Evolutionary conservation across 768 basidiomycete species (phyloP).

Genomic region (Rubroboletus satanas): DNA sequence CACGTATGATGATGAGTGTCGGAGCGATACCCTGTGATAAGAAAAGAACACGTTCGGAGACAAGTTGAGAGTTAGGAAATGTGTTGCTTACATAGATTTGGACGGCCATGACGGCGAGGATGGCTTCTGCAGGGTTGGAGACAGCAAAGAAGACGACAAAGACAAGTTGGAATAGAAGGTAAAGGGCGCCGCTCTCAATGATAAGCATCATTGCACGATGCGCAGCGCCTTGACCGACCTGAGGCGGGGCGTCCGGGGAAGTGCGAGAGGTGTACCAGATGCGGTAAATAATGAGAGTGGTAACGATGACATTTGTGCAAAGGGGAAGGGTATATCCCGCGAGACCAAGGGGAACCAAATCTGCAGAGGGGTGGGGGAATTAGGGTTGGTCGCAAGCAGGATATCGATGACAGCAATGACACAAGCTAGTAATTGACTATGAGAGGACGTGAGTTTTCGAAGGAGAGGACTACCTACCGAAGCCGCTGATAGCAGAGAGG

Average conservation of each 20-base stretch:
- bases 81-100: constrained; percentile 38
- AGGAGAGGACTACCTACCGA: constrained; percentile 27
- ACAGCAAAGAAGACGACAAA: constrained; percentile 39
- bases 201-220: constrained; percentile 33
- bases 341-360: constrained; percentile 34
- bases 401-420: constrained; percentile 29
- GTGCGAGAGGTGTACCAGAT: constrained; percentile 32
- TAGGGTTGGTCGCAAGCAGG: constrained; percentile 27
- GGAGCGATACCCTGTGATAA: constrained; percentile 32
- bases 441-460: background rate
- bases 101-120: constrained; percentile 35
- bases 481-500: constrained; percentile 31
- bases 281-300: constrained; percentile 38
- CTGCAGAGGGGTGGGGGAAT: constrained; percentile 32
- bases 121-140: constrained; percentile 32
- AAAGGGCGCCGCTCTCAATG: constrained; percentile 39
- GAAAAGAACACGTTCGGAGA: background rate
- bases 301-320: constrained; percentile 40
- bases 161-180: constrained; percentile 38
- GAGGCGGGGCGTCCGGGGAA: constrained; percentile 5
- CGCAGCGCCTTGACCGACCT: constrained; percentile 13
- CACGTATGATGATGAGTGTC: constrained; percentile 36
- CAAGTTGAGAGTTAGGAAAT: background rate
- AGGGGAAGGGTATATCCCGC: constrained; percentile 39
- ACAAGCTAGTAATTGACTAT: constrained; percentile 23